Evolutionary conservation across 768 basidiomycete species (phyloP), one percentile per base, ranked within the genome.

Genomic region (Termitomyces sp.): DNA sequence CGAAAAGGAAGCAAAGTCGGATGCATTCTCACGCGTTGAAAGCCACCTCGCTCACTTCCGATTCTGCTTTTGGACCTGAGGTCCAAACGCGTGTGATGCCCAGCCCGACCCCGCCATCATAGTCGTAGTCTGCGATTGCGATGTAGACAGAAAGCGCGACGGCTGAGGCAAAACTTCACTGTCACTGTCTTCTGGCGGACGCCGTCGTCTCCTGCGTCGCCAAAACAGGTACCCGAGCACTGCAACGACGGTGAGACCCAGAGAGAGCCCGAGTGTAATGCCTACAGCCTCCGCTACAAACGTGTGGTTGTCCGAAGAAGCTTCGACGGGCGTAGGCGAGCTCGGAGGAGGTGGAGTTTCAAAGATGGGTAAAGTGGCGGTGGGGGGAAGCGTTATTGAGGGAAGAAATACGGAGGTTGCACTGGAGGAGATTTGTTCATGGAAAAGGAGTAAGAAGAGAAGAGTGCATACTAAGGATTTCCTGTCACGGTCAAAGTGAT

Each of bases 401-500:
- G 76, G 76, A 32, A 77, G 67, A 19, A 77, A 62, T 0, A 67
- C 66, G 12, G 73, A 67, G n/a, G 68, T 61, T 25, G 54, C 49
- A 10, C 66, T 70, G n/a, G 17, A 32, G 4, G 6, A 25, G 29
- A 34, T 21, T n/a, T 41, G 40, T 53, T 46, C 40, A 16, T 27
- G n/a, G 8, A 23, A n/a, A n/a, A 6, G n/a, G 19, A 21, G 17
- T 29, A 25, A 27, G 14, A 32, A 29, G n/a, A 27, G 1, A 45
- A 21, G 21, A 17, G 40, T 35, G 62, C 72, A 32, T 67, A 80
- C 79, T n/a, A n/a, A n/a, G 70, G 69, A 29, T 69, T 62, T 47
- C 73, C 70, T 4, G 69, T 47, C 8, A 79, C 77, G 10, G 69
- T 69, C 55, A 80, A 63, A 1, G 65, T 66, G 21, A 81, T 71